These are phyloP conservation scores for Globisporangium apiculatum DNA, from an alignment of 352 stramenopile species.

Conservation along the genomic window DNA sequence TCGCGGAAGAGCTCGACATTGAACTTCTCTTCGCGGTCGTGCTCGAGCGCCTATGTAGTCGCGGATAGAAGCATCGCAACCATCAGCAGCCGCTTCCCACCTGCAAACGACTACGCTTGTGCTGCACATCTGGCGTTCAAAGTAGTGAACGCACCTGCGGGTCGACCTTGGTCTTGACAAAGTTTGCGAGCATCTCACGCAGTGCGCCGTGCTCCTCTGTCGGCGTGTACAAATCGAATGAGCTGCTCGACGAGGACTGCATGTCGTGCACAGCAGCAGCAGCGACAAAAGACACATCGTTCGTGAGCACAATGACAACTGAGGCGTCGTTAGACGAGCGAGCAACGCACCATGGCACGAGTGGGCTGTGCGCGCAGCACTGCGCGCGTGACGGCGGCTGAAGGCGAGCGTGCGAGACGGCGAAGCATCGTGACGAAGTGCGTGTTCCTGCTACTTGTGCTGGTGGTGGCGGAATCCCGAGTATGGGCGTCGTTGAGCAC, in stretches of 20 bases:
- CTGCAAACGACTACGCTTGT: not conserved
- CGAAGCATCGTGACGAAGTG: conserved; percentile 3
- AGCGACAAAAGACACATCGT: not conserved
- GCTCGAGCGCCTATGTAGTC: conserved; percentile 68
- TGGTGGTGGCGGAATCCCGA: not conserved
- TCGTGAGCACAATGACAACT: too few relatives aligned
- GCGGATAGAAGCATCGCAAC: not conserved
- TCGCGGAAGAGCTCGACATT: conserved; percentile 95
- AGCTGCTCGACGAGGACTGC: conserved; percentile 9
- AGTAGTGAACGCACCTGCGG: conserved; percentile 68
- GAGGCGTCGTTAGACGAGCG: not conserved
- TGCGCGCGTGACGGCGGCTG: conserved; percentile 9
- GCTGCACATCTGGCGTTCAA: too few relatives aligned
- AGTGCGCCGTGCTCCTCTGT: conserved; percentile 86
- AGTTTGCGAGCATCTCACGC: conserved; percentile 91
- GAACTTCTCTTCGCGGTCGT: conserved; percentile 97
- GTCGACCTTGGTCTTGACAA: conserved; percentile 96
- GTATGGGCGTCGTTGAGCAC: not conserved
- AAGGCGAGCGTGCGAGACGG: conserved; percentile 20
- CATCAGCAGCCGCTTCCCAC: not conserved
- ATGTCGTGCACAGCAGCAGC: not conserved
- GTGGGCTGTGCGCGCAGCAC: conserved; percentile 2
- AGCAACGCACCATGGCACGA: conserved; percentile 4
- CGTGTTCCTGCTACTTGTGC: not conserved
- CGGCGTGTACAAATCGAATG: conserved; percentile 81